phyloP scores from a whole-genome alignment of 2,329 filamentous ascomycete species.

The Exophiala bonariae region DNA sequence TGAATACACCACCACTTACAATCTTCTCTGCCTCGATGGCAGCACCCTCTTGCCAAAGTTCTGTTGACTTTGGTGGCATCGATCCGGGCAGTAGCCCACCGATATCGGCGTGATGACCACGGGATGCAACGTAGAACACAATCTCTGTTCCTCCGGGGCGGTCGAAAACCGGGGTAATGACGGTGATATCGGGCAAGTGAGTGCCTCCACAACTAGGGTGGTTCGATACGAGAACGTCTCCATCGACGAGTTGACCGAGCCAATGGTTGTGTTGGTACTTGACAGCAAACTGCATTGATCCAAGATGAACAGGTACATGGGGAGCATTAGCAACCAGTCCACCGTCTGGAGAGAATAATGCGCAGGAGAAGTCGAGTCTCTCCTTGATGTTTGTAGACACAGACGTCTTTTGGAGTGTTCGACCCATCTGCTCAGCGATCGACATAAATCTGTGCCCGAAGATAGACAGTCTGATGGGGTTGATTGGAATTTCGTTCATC shows the following conservation, averaged over 20 bases:
- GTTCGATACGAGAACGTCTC: slow-evolving; percentile 77
- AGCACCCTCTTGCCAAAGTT: slow-evolving; percentile 50
- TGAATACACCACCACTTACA: slow-evolving; percentile 35
- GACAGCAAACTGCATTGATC: slow-evolving; percentile 83
- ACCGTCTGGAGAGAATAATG: slow-evolving; percentile 73
- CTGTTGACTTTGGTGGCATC: slow-evolving; percentile 46
- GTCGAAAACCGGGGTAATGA: slow-evolving; percentile 73
- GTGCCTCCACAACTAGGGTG: slow-evolving; percentile 81
- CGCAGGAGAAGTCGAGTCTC: slow-evolving; percentile 79
- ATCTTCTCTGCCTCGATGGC: slow-evolving; percentile 43
- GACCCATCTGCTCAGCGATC: slow-evolving; percentile 82
- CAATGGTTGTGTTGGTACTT: slow-evolving; percentile 75
- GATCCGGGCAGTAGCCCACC: slow-evolving; percentile 32
- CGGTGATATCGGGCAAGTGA: slow-evolving; percentile 75
- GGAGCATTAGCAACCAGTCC: slow-evolving; percentile 69
- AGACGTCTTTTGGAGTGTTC: slow-evolving; percentile 75
- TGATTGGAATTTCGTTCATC: slow-evolving; percentile 54
- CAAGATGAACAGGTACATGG: slow-evolving; percentile 77
- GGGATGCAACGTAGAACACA: slow-evolving; percentile 75
- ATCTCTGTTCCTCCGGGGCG: slow-evolving; percentile 66
- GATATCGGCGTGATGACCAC: slow-evolving; percentile 73
- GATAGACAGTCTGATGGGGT: slow-evolving; percentile 75
- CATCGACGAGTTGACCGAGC: slow-evolving; percentile 69
- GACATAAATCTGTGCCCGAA: slow-evolving; percentile 84
- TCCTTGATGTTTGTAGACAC: slow-evolving; percentile 79